A percentile compares a stretch with the other conserved stretches of the same genome.
Conservation (phyloP, 306 rosid species). For the Inga oerstediana region DNA sequence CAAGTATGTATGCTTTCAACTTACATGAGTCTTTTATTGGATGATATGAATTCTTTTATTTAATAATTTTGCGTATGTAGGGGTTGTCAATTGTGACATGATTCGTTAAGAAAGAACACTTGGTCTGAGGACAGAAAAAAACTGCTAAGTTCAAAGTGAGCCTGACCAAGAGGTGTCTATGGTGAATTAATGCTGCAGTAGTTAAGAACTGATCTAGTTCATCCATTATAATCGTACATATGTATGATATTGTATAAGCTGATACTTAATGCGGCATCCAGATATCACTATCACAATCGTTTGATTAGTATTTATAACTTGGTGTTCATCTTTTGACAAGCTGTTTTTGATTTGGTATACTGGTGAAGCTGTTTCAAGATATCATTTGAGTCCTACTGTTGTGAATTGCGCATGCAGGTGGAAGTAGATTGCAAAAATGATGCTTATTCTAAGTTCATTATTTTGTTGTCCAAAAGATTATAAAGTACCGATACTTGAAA, state of each 20-base stretch:
- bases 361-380: conserved; percentile 22
- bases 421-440: neutral
- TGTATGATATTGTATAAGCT: neutral
- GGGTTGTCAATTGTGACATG: neutral
- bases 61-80: neutral
- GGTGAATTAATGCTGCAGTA: conserved; percentile 9
- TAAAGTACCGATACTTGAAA: neutral
- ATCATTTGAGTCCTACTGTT: conserved; percentile 3
- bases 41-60: neutral
- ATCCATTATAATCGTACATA: conserved; percentile 22
- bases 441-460: neutral
- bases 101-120: neutral
- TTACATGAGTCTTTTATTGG: no score
- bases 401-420: conserved; percentile 1
- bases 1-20: neutral
- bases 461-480: neutral
- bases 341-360: conserved; percentile 11
- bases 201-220: conserved; percentile 4
- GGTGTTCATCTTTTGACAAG: conserved; percentile 1
- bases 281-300: neutral
- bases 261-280: neutral
- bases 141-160: neutral
- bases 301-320: neutral
- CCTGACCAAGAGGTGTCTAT: neutral
- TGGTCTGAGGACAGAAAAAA: neutral